These are phyloP conservation scores for Spinacia oleracea DNA, from an alignment of 179 eudicot species.

Conservation along the genomic window DNA sequence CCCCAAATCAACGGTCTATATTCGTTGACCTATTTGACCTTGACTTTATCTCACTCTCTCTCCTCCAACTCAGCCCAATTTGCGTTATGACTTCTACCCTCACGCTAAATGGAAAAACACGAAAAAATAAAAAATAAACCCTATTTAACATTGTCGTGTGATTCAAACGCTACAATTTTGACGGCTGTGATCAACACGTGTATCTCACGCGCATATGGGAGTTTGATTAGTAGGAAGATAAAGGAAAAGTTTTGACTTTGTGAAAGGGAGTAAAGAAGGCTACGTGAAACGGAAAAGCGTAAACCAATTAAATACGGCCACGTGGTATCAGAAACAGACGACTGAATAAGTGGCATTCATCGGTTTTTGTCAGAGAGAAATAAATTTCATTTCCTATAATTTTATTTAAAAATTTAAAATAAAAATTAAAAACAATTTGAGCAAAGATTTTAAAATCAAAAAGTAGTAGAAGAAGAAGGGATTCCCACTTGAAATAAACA, in stretches of 20 bases:
- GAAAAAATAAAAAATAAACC: neutral
- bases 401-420: slow-evolving; percentile 4
- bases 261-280: neutral
- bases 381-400: slow-evolving; percentile 26
- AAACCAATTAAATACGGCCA: slow-evolving; percentile 36
- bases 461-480: neutral
- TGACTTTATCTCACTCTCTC: neutral
- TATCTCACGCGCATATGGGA: neutral
- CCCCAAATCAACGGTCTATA: slow-evolving; percentile 37
- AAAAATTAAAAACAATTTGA: neutral
- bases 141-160: neutral
- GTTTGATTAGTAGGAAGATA: neutral
- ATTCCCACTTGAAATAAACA: slow-evolving; percentile 22
- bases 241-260: slow-evolving; percentile 29
- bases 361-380: slow-evolving; percentile 53
- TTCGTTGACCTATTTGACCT: slow-evolving; percentile 37
- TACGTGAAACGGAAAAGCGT: slow-evolving; percentile 27
- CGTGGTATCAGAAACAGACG: slow-evolving; percentile 43
- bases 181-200: neutral
- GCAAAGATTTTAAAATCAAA: neutral
- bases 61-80: neutral
- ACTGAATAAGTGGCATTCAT: slow-evolving; percentile 55
- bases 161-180: neutral
- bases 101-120: slow-evolving; percentile 6
- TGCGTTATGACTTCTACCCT: slow-evolving; percentile 27